Base-by-base conservation (phyloP, 305 asterid species). In the Rubia balearica region DNA sequence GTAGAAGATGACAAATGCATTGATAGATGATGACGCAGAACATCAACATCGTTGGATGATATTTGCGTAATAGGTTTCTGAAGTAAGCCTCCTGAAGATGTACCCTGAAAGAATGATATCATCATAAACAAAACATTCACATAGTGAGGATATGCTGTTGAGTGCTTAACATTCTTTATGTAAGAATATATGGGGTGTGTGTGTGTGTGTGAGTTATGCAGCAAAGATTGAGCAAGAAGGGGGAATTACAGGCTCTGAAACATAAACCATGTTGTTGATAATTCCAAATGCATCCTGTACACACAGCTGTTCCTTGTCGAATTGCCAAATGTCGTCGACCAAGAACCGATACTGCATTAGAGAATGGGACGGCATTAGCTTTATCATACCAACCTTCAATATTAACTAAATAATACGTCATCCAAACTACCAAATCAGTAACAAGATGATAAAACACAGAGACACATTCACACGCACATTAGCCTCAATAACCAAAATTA, bases 321-420 rank as follows among this genome's bases (percentile, higher is more conserved):
- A 83, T 75, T 67, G 78, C 96, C 96, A 87, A 38, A 76, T 38
- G 21, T 86, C 91, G 77, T 89, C 96, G 22, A 87, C 91, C 76
- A 89, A 75, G 83, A 85, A 89, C 61, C 80, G 85, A 83, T 82
- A 87, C 96, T 89, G 86, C 76, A 76, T 48, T 56, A 48, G 48
- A 51, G n/a, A 56, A 68, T 68, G 13, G 61, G 27, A 53, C 17
- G 1, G n/a, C 48, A 36, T 68, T 51, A 68, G 17, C 60, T 38
- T 33, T n/a, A n/a, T 40, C 42, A 51, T n/a, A 49, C n/a, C 41
- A 27, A 45, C 9, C 6, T 30, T 30, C 49, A 9, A n/a, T 8
- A 24, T 33, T 19, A 36, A 61, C 56, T 36, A 56, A 40, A 33
- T 27, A 27, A 27, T 27, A 68, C 19, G 22, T 66, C 65, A 42